Percentiles rank a stretch among this genome's conserved stretches.
Conservation (phyloP, 1,139 yeast species). For the Diutina mesorugosa region DNA sequence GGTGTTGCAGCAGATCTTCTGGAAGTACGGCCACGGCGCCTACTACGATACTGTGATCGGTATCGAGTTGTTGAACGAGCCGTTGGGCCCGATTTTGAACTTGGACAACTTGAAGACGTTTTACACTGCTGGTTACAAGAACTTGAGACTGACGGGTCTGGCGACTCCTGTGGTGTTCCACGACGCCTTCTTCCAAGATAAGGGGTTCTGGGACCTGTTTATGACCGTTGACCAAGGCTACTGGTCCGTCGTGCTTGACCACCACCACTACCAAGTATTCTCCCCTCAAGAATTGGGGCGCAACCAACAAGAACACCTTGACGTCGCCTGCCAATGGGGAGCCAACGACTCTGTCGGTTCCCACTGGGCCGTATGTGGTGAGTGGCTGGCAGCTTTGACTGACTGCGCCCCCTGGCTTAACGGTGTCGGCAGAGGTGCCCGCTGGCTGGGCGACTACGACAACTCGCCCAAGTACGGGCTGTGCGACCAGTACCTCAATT, state of each 20-base stretch:
- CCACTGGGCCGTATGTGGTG: slow-evolving; percentile 77
- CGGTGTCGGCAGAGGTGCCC: slow-evolving; percentile 81
- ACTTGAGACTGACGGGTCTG: slow-evolving; percentile 34
- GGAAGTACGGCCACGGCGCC: slow-evolving; percentile 54
- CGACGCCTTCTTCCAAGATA: slow-evolving; percentile 51
- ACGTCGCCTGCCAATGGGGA: slow-evolving; percentile 55
- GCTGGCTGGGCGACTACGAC: slow-evolving; percentile 63
- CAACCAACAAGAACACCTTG: slow-evolving; percentile 47
- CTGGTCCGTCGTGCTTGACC: slow-evolving; percentile 71
- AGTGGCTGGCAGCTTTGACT: slow-evolving; percentile 89
- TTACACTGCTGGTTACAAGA: slow-evolving; percentile 41
- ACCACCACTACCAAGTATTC: slow-evolving; percentile 88
- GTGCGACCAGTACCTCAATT: slow-evolving; percentile 47
- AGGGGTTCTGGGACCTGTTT: slow-evolving; percentile 49
- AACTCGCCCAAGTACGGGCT: slow-evolving; percentile 42
- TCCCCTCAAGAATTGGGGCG: slow-evolving; percentile 45
- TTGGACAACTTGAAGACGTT: slow-evolving; percentile 39
- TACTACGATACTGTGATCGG: slow-evolving; percentile 70
- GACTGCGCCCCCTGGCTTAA: slow-evolving; percentile 90
- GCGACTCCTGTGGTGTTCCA: slow-evolving; percentile 47
- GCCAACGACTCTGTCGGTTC: slow-evolving; percentile 32
- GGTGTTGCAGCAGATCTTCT: slow-evolving; percentile 30
- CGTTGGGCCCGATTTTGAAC: slow-evolving; percentile 59
- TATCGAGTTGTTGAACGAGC: slow-evolving; percentile 81
- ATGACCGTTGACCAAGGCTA: slow-evolving; percentile 28